phyloP scores from a whole-genome alignment of 805 yeast species.

The Millerago galiae region DNA sequence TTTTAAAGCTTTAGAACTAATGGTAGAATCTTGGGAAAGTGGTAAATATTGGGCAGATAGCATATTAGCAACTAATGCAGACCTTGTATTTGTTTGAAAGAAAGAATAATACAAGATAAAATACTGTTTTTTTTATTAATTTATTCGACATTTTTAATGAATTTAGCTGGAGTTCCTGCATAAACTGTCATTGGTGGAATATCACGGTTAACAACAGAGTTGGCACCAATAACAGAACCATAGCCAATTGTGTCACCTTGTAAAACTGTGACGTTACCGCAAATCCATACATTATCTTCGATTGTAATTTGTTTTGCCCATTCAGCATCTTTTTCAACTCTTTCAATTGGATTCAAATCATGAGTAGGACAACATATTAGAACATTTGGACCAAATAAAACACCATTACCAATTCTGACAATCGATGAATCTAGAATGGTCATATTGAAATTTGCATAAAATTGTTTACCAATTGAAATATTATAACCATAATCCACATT shows the following conservation, averaged over 20 bases:
- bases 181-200: constrained; percentile 1
- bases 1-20: constrained; percentile 26
- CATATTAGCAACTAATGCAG: constrained; percentile 35
- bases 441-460: constrained; percentile 53
- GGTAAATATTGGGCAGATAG: constrained; percentile 49
- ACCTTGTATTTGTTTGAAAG: constrained; percentile 37
- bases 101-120: not conserved
- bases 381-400: constrained; percentile 28
- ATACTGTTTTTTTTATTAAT: no score
- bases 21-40: constrained; percentile 47
- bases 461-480: constrained; percentile 45
- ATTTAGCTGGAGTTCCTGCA: not conserved
- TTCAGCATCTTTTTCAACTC: constrained; percentile 1
- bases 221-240: not conserved
- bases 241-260: constrained; percentile 1
- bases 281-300: not conserved
- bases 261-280: not conserved
- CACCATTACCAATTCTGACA: constrained; percentile 53
- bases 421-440: constrained; percentile 51
- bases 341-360: not conserved
- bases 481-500: constrained; percentile 64
- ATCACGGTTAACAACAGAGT: not conserved
- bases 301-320: constrained; percentile 1
- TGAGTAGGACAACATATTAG: not conserved
- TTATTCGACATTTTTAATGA: not conserved